Percentiles rank a stretch among this genome's conserved stretches.
Evolutionary conservation across 257 asterid species (phyloP).

Genomic region (Vinca minor): DNA sequence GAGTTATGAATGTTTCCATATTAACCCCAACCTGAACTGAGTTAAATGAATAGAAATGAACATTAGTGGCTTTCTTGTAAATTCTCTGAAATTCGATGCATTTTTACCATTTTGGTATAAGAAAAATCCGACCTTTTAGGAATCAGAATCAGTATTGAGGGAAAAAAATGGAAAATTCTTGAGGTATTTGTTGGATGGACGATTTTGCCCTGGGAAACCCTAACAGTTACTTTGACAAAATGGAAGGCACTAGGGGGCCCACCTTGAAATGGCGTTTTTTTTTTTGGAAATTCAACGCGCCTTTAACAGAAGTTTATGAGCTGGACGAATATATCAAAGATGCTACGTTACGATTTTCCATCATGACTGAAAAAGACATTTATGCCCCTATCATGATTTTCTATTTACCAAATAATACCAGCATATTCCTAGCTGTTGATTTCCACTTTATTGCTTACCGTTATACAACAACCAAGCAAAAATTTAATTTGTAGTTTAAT

Average conservation of each 20-base stretch:
- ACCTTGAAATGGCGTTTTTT: not conserved
- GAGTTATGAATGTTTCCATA: conserved; percentile 8
- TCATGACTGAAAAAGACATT: conserved; percentile 18
- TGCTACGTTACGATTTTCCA: not conserved
- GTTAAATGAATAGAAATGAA: not conserved
- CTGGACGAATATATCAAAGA: conserved; percentile 18
- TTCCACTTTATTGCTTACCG: not conserved
- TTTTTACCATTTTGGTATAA: not conserved
- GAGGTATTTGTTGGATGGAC: not conserved
- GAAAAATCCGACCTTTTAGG: not conserved
- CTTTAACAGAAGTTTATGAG: conserved; percentile 14
- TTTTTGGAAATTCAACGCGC: conserved; percentile 9
- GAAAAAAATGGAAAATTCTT: not conserved
- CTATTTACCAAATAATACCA: not conserved
- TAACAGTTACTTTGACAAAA: not conserved
- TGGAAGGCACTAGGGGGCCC: not conserved
- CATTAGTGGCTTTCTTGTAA: conserved; percentile 16
- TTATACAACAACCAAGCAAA: not conserved
- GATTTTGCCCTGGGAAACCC: conserved; percentile 20
- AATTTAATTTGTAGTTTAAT: too few relatives aligned
- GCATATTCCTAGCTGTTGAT: conserved; percentile 6
- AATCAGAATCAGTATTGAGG: not conserved
- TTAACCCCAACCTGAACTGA: not conserved
- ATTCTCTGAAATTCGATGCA: not conserved
- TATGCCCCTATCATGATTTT: conserved; percentile 6